A percentile compares a stretch with the other conserved stretches of the same genome.
Evolutionary conservation across 2,329 filamentous ascomycete species (phyloP).

Genomic region (Sporothrix phasma): DNA sequence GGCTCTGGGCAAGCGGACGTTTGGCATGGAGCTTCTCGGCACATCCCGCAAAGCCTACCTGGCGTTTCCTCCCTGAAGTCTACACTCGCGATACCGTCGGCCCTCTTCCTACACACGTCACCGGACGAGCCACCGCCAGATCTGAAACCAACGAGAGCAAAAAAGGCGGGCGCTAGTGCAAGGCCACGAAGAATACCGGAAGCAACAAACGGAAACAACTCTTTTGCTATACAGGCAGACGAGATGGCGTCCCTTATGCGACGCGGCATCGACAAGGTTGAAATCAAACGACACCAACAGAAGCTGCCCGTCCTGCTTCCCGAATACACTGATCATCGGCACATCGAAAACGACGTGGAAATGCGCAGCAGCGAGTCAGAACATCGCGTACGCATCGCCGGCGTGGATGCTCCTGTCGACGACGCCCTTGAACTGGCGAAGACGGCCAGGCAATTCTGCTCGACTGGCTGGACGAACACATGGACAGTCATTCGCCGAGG

Average conservation of each 20-base stretch:
- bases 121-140: conserved; percentile 18
- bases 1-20: conserved; percentile 5
- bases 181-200: neutral
- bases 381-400: conserved; percentile 30
- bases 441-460: conserved; percentile 9
- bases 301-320: conserved; percentile 28
- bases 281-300: conserved; percentile 33
- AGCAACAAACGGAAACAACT: conserved; percentile 28
- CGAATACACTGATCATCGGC: conserved; percentile 21
- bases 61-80: conserved; percentile 39
- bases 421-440: neutral
- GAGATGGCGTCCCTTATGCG: conserved; percentile 41
- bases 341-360: conserved; percentile 24
- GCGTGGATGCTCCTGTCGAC: conserved; percentile 25
- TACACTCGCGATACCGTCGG: conserved; percentile 39
- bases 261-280: conserved; percentile 37
- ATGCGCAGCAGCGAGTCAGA: conserved; percentile 23
- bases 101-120: conserved; percentile 38
- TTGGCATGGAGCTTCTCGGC: conserved; percentile 13
- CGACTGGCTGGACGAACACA: conserved; percentile 16
- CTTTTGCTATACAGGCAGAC: conserved; percentile 36
- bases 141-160: neutral
- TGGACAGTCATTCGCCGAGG: neutral
- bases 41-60: conserved; percentile 34
- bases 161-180: neutral